These are phyloP conservation scores for Lolium rigidum DNA, from an alignment of 176 grass and related monocot species.

Conservation along the genomic window DNA sequence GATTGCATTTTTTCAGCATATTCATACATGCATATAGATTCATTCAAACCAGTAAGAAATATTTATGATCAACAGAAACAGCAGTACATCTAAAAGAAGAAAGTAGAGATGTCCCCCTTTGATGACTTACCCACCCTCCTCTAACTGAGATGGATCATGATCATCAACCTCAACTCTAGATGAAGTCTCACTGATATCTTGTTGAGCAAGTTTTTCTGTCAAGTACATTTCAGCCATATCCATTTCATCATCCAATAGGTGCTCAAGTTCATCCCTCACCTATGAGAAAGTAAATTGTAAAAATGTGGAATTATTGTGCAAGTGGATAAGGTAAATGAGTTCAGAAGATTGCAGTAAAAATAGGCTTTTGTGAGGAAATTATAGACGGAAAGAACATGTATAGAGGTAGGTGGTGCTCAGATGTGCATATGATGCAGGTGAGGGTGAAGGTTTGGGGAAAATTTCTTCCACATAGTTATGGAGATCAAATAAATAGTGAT, in stretches of 20 bases:
- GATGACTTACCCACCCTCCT: conserved; percentile 61
- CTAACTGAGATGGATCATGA: conserved; percentile 54
- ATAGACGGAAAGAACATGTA: conserved; percentile 17
- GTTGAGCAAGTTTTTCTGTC: conserved; percentile 72
- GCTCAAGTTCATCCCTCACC: conserved; percentile 92
- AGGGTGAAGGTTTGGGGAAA: not conserved
- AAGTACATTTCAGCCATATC: conserved; percentile 98
- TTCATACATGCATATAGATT: conserved; percentile 7
- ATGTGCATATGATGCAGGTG: not conserved
- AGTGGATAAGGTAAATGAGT: not conserved
- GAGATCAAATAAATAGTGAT: not conserved
- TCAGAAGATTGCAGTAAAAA: conserved; percentile 22
- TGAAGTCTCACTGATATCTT: conserved; percentile 75
- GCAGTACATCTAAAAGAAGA: not conserved
- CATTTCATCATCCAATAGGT: conserved; percentile 96
- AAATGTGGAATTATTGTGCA: conserved; percentile 15
- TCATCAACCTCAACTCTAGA: conserved; percentile 65
- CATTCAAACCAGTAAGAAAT: not conserved
- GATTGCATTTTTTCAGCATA: conserved; percentile 20
- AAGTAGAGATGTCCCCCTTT: conserved; percentile 29
- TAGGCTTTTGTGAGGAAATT: conserved; percentile 12
- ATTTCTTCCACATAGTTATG: not conserved
- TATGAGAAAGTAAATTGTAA: conserved; percentile 41
- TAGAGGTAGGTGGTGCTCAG: not conserved
- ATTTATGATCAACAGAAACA: conserved; percentile 17